Evolutionary conservation across 176 grass and related monocot genomes (phyloP).

Genomic region (Guadua angustifolia): DNA sequence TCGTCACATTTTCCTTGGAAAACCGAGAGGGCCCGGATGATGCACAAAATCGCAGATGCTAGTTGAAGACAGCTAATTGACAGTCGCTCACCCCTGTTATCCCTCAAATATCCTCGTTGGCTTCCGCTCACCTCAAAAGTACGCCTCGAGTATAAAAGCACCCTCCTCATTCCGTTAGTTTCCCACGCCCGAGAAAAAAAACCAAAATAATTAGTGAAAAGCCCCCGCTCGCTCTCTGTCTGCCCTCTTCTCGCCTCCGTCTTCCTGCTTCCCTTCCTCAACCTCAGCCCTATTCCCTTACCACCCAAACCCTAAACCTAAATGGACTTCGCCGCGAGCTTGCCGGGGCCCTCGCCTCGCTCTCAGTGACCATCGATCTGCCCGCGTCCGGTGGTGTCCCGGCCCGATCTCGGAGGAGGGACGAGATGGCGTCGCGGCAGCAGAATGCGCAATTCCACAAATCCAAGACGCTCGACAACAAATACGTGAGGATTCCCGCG

Average conservation of each 20-base stretch:
- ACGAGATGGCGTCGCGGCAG: slow-evolving; percentile 71
- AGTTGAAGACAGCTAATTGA: slow-evolving; percentile 66
- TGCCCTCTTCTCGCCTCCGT: slow-evolving; percentile 6
- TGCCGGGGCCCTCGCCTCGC: background rate
- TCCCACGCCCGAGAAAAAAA: too few species aligned
- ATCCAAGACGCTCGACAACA: slow-evolving; percentile 96
- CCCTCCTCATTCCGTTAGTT: slow-evolving; percentile 30
- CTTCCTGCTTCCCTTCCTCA: slow-evolving; percentile 40
- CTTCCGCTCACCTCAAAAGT: slow-evolving; percentile 37
- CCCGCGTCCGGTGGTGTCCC: slow-evolving; percentile 17
- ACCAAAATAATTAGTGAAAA: slow-evolving; percentile 35
- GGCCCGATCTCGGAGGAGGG: slow-evolving; percentile 35
- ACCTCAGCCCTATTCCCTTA: slow-evolving; percentile 40
- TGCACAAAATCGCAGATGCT: background rate
- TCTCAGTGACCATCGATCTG: slow-evolving; percentile 34
- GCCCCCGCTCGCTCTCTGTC: background rate
- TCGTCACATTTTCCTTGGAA: background rate
- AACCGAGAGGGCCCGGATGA: background rate
- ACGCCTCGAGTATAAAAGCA: slow-evolving; percentile 42
- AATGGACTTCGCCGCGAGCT: slow-evolving; percentile 43
- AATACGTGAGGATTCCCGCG: slow-evolving; percentile 71
- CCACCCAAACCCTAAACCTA: slow-evolving; percentile 51
- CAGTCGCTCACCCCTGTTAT: slow-evolving; percentile 27
- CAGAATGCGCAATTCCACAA: slow-evolving; percentile 74
- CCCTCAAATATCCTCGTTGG: slow-evolving; percentile 52